Evolutionary conservation across 179 eudicot species (phyloP), one percentile per base, ranked within the genome.

Genomic region (Pouteria campechiana): DNA sequence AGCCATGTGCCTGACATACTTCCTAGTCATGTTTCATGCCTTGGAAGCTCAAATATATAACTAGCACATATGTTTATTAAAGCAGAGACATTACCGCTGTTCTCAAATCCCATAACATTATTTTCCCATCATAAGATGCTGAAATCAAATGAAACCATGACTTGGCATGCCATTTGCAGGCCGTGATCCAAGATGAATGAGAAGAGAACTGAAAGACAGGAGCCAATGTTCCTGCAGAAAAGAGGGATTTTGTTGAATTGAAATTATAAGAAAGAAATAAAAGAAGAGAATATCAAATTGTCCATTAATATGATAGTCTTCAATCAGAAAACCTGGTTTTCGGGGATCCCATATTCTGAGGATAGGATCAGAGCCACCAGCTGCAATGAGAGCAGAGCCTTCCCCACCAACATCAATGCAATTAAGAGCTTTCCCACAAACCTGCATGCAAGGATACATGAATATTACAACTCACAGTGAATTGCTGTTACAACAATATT

Each of bases 291-390:
- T 7, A 6, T 3, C 13, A 17, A 17, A 25, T 10, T 17, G 38
- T 19, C 17, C 21, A 37, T 20, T 38, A 18, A 42, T 27, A 28
- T 35, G 20, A 20, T 4, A 31, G 7, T 37, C 15, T 14, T 3
- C 7, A 14, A 6, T 8, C 3, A 7, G 43, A 38, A 6, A 10
- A 89, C 97, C 97, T 74, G 95, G 98, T 60, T 78, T 86, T 45
- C 98, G 95, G 62, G 97, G 95, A 72, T 90, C 98, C 98, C 98
- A 90, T 61, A 90, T 60, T 56, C 98, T 72, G 54, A 90, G 64
- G 40, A 69, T 68, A 57, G 78, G 79, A 51, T 90, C 98, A 54
- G 98, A 85, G 43, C 77, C 84, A 22, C 95, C 95, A 55, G 82
- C 95, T 22, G 84, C 93, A 46, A 90, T 56, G 35, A 90, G 78